phyloP scores from a whole-genome alignment of 2,329 filamentous ascomycete genomes.

The Hyphodiscus sp. region DNA sequence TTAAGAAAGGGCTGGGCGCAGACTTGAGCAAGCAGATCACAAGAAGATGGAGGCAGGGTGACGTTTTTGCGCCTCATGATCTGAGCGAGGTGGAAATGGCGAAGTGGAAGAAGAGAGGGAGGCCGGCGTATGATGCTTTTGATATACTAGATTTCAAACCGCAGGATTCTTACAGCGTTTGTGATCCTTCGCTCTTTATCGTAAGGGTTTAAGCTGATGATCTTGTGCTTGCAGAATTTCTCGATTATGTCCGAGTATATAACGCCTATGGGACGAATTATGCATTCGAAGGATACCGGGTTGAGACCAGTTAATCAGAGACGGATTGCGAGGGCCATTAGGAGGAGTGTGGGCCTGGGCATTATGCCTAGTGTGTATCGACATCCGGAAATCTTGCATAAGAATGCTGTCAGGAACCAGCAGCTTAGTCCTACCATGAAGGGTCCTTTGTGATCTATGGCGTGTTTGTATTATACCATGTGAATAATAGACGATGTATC shows the following conservation, averaged over 20 bases:
- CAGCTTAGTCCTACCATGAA: neutral
- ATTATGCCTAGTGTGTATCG: conserved; percentile 85
- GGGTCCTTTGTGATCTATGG: neutral
- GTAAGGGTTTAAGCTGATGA: neutral
- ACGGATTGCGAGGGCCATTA: conserved; percentile 85
- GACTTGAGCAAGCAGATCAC: conserved; percentile 58
- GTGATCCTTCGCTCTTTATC: conserved; percentile 23
- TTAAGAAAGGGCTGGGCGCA: conserved; percentile 29
- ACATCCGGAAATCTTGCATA: conserved; percentile 71
- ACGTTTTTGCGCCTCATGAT: conserved; percentile 89
- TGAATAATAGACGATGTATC: neutral
- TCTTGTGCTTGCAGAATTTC: conserved; percentile 63
- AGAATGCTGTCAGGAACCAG: conserved; percentile 6
- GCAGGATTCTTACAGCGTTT: conserved; percentile 78
- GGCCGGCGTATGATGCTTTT: conserved; percentile 62
- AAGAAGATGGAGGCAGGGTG: conserved; percentile 68
- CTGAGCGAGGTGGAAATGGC: conserved; percentile 68
- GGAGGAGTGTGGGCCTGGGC: conserved; percentile 81
- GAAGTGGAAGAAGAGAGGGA: conserved; percentile 64
- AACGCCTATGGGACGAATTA: conserved; percentile 78
- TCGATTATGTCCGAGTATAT: conserved; percentile 86
- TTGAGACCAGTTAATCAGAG: conserved; percentile 86
- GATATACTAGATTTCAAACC: conserved; percentile 77
- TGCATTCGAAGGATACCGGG: conserved; percentile 66
- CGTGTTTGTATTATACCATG: neutral